Evolutionary conservation across 1,139 yeast species (phyloP).

Genomic region (Kodamaea alishanica): DNA sequence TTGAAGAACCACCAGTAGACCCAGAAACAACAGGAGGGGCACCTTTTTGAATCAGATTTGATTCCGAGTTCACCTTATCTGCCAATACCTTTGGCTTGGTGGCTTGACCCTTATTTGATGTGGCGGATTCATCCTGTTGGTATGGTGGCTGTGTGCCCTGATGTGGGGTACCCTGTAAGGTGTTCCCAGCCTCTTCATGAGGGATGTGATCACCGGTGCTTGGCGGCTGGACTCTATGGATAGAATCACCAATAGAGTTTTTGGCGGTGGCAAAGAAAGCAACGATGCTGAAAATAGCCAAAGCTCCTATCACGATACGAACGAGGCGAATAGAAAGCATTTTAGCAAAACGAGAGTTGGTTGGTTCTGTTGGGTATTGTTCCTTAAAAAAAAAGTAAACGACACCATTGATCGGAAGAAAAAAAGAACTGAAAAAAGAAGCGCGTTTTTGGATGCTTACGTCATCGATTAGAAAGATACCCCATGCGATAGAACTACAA

Average conservation of each 20-base stretch:
- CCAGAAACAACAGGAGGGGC: conserved; percentile 6
- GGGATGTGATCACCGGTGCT: conserved; percentile 21
- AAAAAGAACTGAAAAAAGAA: not conserved
- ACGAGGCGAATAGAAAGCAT: conserved; percentile 38
- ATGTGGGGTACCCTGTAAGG: conserved; percentile 34
- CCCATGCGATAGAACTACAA: no score
- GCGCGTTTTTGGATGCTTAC: not conserved
- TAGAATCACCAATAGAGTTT: conserved; percentile 23
- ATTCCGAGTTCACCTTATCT: conserved; percentile 18
- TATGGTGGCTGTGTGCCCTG: conserved; percentile 38
- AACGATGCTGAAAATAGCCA: conserved; percentile 34
- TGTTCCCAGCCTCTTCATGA: conserved; percentile 25
- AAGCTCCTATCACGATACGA: conserved; percentile 33
- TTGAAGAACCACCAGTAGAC: conserved; percentile 2
- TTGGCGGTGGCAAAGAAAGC: conserved; percentile 37
- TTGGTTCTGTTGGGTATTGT: conserved; percentile 6
- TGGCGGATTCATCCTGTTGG: conserved; percentile 13
- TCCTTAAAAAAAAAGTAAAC: not conserved
- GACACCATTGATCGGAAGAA: not conserved
- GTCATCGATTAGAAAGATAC: no score
- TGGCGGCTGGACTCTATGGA: conserved; percentile 27
- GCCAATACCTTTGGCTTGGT: conserved; percentile 22
- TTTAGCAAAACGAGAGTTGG: conserved; percentile 2
- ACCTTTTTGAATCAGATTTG: conserved; percentile 8
- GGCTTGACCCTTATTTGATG: conserved; percentile 2